Evolutionary conservation across 108 stramenopile genomes (phyloP).

Genomic region (Stephanodiscus minutulus): DNA sequence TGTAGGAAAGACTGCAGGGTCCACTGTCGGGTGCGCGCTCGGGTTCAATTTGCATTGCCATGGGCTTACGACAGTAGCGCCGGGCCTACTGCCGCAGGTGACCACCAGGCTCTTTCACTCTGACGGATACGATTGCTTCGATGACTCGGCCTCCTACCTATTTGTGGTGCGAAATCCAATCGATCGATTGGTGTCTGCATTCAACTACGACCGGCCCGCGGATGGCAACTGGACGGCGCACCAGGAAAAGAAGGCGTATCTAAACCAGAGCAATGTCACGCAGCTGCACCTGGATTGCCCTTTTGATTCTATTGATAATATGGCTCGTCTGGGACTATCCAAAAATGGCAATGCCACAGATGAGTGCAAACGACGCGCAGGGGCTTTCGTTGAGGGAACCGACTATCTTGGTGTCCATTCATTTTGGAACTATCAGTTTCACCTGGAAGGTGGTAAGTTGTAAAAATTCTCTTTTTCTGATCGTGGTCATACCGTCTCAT

Average conservation of each 20-base stretch:
- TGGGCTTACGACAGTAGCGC: neutral
- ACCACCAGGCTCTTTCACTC: constrained; percentile 28
- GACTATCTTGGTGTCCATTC: constrained; percentile 33
- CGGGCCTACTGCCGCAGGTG: constrained; percentile 13
- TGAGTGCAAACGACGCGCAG: constrained; percentile 20
- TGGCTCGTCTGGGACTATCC: constrained; percentile 17
- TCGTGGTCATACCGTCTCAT: neutral
- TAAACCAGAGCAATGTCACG: neutral
- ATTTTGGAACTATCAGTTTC: constrained; percentile 42
- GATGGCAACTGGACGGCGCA: constrained; percentile 29
- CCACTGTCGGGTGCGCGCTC: constrained; percentile 29
- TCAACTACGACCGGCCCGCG: constrained; percentile 33
- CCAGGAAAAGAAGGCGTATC: neutral
- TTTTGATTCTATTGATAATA: constrained; percentile 4
- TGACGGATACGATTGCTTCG: constrained; percentile 28
- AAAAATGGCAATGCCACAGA: constrained; percentile 12
- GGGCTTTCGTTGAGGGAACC: constrained; percentile 19
- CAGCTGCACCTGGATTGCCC: constrained; percentile 2
- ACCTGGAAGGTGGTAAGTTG: constrained; percentile 16
- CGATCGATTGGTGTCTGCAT: constrained; percentile 28
- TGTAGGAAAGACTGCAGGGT: constrained; percentile 38
- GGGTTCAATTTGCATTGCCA: constrained; percentile 27
- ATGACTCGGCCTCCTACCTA: constrained; percentile 30
- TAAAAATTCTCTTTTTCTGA: neutral
- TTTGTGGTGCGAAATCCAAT: constrained; percentile 41